phyloP scores from a whole-genome alignment of 225 moss, liverwort and hornwort genomes.

The Neckera pumila region DNA sequence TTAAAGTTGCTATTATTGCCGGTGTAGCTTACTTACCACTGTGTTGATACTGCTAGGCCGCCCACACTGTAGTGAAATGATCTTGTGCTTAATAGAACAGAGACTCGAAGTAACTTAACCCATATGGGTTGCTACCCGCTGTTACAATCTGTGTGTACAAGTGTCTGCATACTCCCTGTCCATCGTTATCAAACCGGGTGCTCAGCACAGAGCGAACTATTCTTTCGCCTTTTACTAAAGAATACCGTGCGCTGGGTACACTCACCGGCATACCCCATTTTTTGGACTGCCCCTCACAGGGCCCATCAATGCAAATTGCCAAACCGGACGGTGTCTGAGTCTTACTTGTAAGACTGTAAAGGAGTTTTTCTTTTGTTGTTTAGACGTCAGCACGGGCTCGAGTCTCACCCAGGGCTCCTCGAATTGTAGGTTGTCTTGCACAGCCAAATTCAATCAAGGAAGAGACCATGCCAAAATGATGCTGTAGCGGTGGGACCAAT shows the following conservation, averaged over 20 bases:
- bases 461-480: too few relatives aligned
- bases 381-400: too few relatives aligned
- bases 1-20: too few relatives aligned
- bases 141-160: not conserved
- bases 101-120: not conserved
- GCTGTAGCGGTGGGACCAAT: too few relatives aligned
- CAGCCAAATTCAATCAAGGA: too few relatives aligned
- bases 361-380: too few relatives aligned
- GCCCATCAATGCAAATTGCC: not conserved
- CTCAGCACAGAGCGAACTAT: conserved; percentile 21
- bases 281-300: not conserved
- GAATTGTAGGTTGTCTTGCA: too few relatives aligned
- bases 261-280: not conserved
- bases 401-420: too few relatives aligned
- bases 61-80: not conserved
- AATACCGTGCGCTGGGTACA: conserved; percentile 22
- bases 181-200: fast-evolving
- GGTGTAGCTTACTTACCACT: not conserved
- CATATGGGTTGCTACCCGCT: not conserved
- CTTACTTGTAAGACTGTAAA: not conserved
- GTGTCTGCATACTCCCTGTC: fast-evolving
- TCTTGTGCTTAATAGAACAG: not conserved
- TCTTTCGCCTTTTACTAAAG: conserved; percentile 51
- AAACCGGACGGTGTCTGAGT: not conserved
- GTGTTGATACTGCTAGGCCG: not conserved